Conservation (phyloP, 768 basidiomycete genomes). For the Mycena belliarum region DNA sequence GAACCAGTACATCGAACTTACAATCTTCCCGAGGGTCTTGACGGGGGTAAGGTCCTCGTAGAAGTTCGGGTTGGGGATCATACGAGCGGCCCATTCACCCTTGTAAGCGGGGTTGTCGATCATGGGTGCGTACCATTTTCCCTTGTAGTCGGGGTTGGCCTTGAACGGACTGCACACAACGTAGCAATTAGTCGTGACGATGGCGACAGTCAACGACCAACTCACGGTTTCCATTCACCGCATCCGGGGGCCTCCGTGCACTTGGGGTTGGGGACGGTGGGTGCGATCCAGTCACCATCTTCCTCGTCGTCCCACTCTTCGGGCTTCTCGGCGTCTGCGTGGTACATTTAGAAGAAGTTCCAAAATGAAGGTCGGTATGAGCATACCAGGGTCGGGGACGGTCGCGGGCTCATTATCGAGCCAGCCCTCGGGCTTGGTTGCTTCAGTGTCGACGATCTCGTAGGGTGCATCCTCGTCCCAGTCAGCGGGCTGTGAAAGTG, state of each 20-base stretch:
- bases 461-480: constrained; percentile 98
- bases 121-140: constrained; percentile 94
- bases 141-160: constrained; percentile 94
- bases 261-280: constrained; percentile 85
- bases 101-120: constrained; percentile 98
- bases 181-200: constrained; percentile 4
- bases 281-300: constrained; percentile 97
- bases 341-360: background rate
- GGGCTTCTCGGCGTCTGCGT: constrained; percentile 84
- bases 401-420: constrained; percentile 81
- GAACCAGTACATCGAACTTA: constrained; percentile 36
- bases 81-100: constrained; percentile 88
- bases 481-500: constrained; percentile 69
- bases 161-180: constrained; percentile 63
- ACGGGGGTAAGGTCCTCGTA: constrained; percentile 87
- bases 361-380: background rate
- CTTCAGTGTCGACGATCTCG: constrained; percentile 86
- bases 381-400: constrained; percentile 84
- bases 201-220: background rate
- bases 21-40: constrained; percentile 84
- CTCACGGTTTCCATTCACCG: constrained; percentile 88
- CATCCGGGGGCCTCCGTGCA: constrained; percentile 91
- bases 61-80: constrained; percentile 88
- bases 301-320: constrained; percentile 99
- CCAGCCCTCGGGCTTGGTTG: constrained; percentile 93